Evolutionary conservation across 257 asterid species (phyloP).

Genomic region (Lantana camara): DNA sequence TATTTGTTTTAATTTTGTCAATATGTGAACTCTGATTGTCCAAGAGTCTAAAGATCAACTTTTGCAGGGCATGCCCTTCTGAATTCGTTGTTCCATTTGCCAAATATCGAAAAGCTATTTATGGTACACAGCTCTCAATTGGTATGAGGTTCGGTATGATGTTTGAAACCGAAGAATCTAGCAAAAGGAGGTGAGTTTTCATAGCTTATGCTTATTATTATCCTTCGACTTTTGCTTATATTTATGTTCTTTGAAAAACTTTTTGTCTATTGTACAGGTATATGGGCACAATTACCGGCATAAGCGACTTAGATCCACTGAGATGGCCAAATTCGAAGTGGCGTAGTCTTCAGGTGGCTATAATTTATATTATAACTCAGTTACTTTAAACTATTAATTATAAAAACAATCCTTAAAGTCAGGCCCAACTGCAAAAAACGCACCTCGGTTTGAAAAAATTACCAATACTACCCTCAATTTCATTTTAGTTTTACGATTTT

Average conservation of each 20-base stretch:
- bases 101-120: conserved; percentile 63
- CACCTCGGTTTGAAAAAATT: too few relatives aligned
- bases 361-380: not conserved
- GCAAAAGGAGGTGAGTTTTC: conserved; percentile 65
- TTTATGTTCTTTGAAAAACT: not conserved
- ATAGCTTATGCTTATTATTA: not conserved
- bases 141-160: conserved; percentile 94
- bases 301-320: conserved; percentile 72
- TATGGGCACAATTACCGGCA: conserved; percentile 77
- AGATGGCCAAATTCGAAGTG: conserved; percentile 90
- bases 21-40: not conserved
- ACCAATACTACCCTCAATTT: too few relatives aligned
- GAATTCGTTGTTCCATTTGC: conserved; percentile 77
- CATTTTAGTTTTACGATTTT: too few relatives aligned
- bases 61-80: conserved; percentile 81
- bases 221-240: not conserved
- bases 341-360: conserved; percentile 77
- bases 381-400: too few relatives aligned
- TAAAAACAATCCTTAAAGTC: too few relatives aligned
- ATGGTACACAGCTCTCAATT: conserved; percentile 67
- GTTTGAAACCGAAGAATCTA: conserved; percentile 94
- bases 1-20: not conserved
- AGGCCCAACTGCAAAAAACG: too few relatives aligned
- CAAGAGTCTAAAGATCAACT: not conserved
- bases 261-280: conserved; percentile 42